Evolutionary conservation across 805 yeast genomes (phyloP).

Genomic region (Yamadazyma paraphyllophila): DNA sequence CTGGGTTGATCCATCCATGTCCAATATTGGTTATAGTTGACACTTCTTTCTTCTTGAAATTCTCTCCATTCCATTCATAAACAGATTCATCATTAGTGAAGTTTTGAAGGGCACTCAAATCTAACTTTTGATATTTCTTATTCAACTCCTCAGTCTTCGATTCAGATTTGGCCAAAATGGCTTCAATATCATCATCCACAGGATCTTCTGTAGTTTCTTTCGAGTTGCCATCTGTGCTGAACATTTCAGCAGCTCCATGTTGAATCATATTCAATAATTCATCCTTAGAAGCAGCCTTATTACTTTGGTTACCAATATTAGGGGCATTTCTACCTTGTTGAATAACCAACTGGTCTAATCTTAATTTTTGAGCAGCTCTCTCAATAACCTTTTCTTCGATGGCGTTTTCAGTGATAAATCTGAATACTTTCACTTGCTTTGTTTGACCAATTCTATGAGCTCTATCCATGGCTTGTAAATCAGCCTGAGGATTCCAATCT

Average conservation of each 20-base stretch:
- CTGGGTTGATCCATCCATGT: constrained; percentile 77
- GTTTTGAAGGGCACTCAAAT: constrained; percentile 75
- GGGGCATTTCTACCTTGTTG: constrained; percentile 62
- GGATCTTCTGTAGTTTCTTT: constrained; percentile 30
- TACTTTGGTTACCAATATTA: constrained; percentile 32
- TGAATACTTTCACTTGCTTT: constrained; percentile 75
- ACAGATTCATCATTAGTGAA: constrained; percentile 67
- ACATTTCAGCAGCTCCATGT: constrained; percentile 73
- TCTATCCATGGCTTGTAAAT: constrained; percentile 86
- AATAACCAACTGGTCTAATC: constrained; percentile 78
- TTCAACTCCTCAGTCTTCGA: constrained; percentile 60
- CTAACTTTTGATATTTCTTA: constrained; percentile 61
- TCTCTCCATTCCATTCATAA: constrained; percentile 86
- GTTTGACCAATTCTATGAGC: constrained; percentile 88
- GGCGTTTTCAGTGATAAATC: constrained; percentile 78
- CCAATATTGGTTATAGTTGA: constrained; percentile 48
- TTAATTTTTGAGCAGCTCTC: constrained; percentile 75
- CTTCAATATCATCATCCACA: constrained; percentile 57
- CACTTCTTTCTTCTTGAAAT: constrained; percentile 63
- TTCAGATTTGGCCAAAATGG: constrained; percentile 58
- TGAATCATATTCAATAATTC: constrained; percentile 81
- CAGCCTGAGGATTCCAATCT: constrained; percentile 90
- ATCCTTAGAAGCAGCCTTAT: constrained; percentile 54
- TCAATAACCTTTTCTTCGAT: constrained; percentile 81
- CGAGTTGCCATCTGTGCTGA: constrained; percentile 28